Base-by-base conservation (phyloP, 352 stramenopile species). In the Peronosclerospora sorghi region DNA sequence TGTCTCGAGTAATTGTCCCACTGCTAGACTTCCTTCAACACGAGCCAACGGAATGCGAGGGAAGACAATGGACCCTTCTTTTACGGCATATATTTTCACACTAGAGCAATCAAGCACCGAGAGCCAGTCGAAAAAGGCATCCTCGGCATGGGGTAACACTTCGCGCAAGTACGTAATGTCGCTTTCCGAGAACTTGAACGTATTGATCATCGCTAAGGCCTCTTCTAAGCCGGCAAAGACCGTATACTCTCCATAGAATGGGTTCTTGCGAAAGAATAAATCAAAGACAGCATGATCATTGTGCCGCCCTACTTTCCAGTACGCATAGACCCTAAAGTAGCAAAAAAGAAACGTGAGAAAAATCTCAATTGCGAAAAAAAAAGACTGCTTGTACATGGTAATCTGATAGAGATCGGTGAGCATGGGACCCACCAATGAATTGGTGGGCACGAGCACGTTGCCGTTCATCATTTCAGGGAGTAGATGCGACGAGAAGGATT, bases 191-290 rank as follows among this genome's bases (percentile, higher is more conserved):
- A 99, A 98, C 15, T 74, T 73, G 64, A 98, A 98, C 37, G 83
- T 80, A 52, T 96, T 96, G 43, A 98, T 57, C 35, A 97, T 80
- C 27, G 79, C 73, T 65, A 97, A 56, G 73, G 79, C 56, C 56
- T 97, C 87, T 53, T 96, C 86, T 24, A 96, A 58, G 4, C 93
- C 93, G 24, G 81, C 89, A 54, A 98, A 97, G 21, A 97, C 78
- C 38, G 84, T 96, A 68, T 96, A 97, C 52, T 98, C 91, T 39
- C 96, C 96, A 41, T 97, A 72, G 68, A 99, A 99, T 9, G 96
- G 96, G 68, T 97, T 98, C 70, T 99, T 99, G 37, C 96, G 90
- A 74, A 99, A 99, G 68, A 98, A 99, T 4, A 99, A 65, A 41
- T 97, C 91, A 41, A 97, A 97, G 20, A 96, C 86, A 8, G 86